Conservation (phyloP, 2,329 filamentous ascomycete species). For the Colletotrichum echinochloae region DNA sequence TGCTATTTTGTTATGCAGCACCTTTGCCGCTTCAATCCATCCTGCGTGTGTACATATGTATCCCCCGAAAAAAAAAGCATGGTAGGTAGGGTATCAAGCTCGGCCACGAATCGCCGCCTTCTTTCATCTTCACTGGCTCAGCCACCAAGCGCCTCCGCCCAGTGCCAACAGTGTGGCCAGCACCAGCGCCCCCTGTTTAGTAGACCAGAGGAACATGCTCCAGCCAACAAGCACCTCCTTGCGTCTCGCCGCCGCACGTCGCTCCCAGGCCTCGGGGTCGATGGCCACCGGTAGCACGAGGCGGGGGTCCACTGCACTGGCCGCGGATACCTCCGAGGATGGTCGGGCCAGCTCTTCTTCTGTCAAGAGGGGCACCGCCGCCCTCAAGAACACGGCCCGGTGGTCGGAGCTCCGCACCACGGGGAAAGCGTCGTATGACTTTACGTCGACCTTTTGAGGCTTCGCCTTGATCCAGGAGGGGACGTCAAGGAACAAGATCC, state of each 20-base stretch:
- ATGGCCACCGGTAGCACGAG: conserved; percentile 62
- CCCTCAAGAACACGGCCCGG: conserved; percentile 80
- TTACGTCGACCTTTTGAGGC: conserved; percentile 59
- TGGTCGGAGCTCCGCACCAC: conserved; percentile 89
- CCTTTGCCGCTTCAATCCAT: background rate
- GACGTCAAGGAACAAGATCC: conserved; percentile 81
- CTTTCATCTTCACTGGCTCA: conserved; percentile 36
- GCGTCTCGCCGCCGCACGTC: conserved; percentile 59
- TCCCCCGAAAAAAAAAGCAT: background rate
- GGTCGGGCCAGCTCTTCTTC: conserved; percentile 54
- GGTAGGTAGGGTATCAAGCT: conserved; percentile 2
- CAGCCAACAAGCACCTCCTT: conserved; percentile 64
- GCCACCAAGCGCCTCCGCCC: conserved; percentile 60
- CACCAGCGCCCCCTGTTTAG: conserved; percentile 61
- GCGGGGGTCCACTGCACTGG: conserved; percentile 54
- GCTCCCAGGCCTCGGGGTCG: conserved; percentile 66
- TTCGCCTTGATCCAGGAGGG: conserved; percentile 62
- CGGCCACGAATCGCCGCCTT: background rate
- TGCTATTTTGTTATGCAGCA: background rate
- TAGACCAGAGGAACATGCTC: conserved; percentile 67
- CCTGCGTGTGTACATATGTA: background rate
- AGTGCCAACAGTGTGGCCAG: conserved; percentile 58
- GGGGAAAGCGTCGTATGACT: conserved; percentile 80
- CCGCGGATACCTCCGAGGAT: conserved; percentile 16
- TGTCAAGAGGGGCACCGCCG: conserved; percentile 71